Base-by-base conservation (phyloP, 139 green algal genomes). In the Mesostigma viride region DNA sequence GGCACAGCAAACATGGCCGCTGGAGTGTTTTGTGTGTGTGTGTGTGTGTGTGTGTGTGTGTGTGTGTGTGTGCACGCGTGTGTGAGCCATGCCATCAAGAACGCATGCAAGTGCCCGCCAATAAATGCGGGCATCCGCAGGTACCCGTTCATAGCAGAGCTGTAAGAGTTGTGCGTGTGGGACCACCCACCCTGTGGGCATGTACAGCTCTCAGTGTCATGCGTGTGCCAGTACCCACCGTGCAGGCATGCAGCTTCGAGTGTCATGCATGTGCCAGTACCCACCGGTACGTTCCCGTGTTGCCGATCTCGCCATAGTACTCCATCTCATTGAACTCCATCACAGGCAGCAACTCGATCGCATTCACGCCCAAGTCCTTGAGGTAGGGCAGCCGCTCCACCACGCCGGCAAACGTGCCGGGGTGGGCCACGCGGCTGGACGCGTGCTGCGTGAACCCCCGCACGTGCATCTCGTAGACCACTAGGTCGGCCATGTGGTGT, bases 271-370 rank as follows among this genome's bases (percentile, higher is more conserved):
- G 17, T 24, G 40, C 40, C 40, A 14, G 17, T 53, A 31, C 53
- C 6, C 20, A 62, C 69, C 59, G 70, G 71, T 74, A 63, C 17
- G 60, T 24, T 0, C 32, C n/a, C n/a, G 60, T 78, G n/a, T 31
- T 35, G 1, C 62, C 68, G 60, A 84, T 85, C 48, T 70, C 67
- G 1, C 63, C 48, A 70, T 95, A 95, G 77, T 97, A 97, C 79
- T 99, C 93, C 0, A 99, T 79, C 81, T 99, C 94, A 69, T 99
- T 98, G 78, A 98, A 98, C 78, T 97, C 92, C n/a, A 95, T 82
- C 2, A 95, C 68, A 0, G 94, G 94, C 81, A 97, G 71, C 68
- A 99, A 83, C 83, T 99, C 94, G 22, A 99, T 80, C 3, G 86
- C 85, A 47, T 91, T 99, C 20, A 98, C 72, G 0, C 94, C 94